These are phyloP conservation scores for Plasmopara halstedii DNA, from an alignment of 352 stramenopile genomes.

Conservation along the genomic window DNA sequence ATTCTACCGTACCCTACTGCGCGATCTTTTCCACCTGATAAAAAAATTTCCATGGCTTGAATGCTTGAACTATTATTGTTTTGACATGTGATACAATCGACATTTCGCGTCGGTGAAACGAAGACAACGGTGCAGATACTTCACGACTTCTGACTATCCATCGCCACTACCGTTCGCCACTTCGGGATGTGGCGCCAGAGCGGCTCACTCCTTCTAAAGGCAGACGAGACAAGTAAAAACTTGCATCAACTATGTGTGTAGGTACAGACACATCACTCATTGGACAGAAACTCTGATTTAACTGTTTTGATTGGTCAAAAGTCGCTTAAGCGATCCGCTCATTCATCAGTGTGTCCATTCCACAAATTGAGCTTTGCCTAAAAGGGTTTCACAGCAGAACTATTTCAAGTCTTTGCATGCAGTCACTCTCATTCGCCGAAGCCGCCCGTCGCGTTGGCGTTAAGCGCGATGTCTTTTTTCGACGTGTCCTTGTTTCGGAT, in stretches of 20 bases:
- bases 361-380: slow-evolving; percentile 24
- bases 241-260: background rate
- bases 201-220: slow-evolving; percentile 9
- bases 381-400: slow-evolving; percentile 8
- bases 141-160: slow-evolving; percentile 1
- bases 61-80: slow-evolving; percentile 2
- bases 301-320: slow-evolving; percentile 15
- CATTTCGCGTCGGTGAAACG: background rate
- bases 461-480: slow-evolving; percentile 79
- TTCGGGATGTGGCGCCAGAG: slow-evolving; percentile 18
- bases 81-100: background rate
- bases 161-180: slow-evolving; percentile 8
- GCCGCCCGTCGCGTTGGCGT: slow-evolving; percentile 45
- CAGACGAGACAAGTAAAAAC: slow-evolving; percentile 16
- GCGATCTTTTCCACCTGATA: slow-evolving; percentile 19
- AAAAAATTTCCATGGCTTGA: slow-evolving; percentile 22
- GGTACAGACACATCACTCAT: background rate
- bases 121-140: background rate
- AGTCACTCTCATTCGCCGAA: slow-evolving; percentile 31
- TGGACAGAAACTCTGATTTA: slow-evolving; percentile 6
- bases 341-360: slow-evolving; percentile 33
- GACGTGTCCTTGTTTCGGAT: slow-evolving; percentile 62
- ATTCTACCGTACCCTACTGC: slow-evolving; percentile 5
- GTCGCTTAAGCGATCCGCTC: slow-evolving; percentile 5
- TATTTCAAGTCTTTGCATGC: slow-evolving; percentile 24